phyloP scores from a whole-genome alignment of 2,329 filamentous ascomycete genomes.

The Pseudogymnoascus sp. region DNA sequence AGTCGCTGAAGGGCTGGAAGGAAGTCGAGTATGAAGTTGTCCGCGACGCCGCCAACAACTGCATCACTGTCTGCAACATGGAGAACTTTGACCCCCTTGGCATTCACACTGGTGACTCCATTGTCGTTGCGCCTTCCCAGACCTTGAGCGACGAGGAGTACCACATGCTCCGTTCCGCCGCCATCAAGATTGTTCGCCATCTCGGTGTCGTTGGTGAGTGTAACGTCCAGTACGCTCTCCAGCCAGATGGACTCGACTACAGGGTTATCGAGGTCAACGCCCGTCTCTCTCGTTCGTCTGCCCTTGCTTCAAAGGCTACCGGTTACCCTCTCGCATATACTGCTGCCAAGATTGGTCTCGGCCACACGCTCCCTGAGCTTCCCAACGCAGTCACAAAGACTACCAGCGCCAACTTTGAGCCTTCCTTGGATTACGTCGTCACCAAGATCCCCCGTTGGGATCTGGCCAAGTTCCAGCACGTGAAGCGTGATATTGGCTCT shows the following conservation, averaged over 20 bases:
- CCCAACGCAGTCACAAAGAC: conserved; percentile 98
- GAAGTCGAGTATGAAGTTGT: conserved; percentile 98
- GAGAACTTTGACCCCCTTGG: conserved; percentile 97
- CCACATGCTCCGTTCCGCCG: conserved; percentile 95
- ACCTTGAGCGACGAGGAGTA: conserved; percentile 98
- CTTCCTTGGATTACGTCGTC: conserved; percentile 93
- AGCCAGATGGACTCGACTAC: conserved; percentile 95
- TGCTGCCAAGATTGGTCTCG: conserved; percentile 94
- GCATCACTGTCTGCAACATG: conserved; percentile 97
- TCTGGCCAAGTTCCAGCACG: conserved; percentile 96
- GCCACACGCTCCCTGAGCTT: conserved; percentile 87
- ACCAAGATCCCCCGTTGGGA: conserved; percentile 99
- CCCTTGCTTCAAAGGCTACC: conserved; percentile 93
- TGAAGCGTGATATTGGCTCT: conserved; percentile 93
- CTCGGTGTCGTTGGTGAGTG: conserved; percentile 96
- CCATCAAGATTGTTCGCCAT: conserved; percentile 97
- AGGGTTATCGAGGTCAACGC: conserved; percentile 98
- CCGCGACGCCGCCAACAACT: conserved; percentile 94
- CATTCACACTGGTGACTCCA: conserved; percentile 97
- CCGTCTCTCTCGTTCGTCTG: conserved; percentile 93
- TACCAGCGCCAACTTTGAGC: conserved; percentile 97
- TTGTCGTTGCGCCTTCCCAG: conserved; percentile 94
- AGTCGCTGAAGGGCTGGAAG: conserved; percentile 98
- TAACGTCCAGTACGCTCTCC: conserved; percentile 95
- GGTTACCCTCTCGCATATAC: conserved; percentile 96